phyloP scores from a whole-genome alignment of 768 basidiomycete species.

The Tephrocybe sp. region DNA sequence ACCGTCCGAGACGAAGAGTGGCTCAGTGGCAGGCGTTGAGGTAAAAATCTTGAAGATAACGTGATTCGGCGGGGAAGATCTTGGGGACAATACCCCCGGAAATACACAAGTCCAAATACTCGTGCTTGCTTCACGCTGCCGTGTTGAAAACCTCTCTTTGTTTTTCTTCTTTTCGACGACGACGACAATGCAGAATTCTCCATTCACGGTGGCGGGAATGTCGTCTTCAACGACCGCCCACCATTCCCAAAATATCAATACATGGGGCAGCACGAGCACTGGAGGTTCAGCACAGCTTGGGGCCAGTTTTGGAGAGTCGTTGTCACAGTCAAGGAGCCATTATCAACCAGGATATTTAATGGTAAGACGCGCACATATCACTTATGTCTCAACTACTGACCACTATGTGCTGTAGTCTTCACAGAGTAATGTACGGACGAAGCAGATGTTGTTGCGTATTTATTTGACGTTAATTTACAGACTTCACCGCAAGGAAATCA shows the following conservation, averaged over 20 bases:
- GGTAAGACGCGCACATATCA: constrained; percentile 39
- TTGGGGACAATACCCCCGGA: background rate
- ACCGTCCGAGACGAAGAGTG: background rate
- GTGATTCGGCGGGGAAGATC: background rate
- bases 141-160: background rate
- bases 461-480: constrained; percentile 21
- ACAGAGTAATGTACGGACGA: constrained; percentile 52
- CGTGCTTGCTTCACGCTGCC: no score
- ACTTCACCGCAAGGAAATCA: constrained; percentile 53
- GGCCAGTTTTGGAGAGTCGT: constrained; percentile 59
- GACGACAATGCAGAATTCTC: constrained; percentile 37
- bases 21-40: background rate
- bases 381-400: background rate
- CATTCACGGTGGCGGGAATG: constrained; percentile 63
- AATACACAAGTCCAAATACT: constrained; percentile 6
- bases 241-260: constrained; percentile 44
- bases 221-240: constrained; percentile 44
- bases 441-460: background rate
- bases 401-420: constrained; percentile 30
- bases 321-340: constrained; percentile 70
- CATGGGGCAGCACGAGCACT: constrained; percentile 52
- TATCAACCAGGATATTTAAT: constrained; percentile 82
- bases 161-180: background rate
- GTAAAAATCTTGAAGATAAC: no score
- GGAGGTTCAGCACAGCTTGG: constrained; percentile 31